Conservation (phyloP, 2,329 filamentous ascomycete genomes). For the Akanthomyces uredinophilus region DNA sequence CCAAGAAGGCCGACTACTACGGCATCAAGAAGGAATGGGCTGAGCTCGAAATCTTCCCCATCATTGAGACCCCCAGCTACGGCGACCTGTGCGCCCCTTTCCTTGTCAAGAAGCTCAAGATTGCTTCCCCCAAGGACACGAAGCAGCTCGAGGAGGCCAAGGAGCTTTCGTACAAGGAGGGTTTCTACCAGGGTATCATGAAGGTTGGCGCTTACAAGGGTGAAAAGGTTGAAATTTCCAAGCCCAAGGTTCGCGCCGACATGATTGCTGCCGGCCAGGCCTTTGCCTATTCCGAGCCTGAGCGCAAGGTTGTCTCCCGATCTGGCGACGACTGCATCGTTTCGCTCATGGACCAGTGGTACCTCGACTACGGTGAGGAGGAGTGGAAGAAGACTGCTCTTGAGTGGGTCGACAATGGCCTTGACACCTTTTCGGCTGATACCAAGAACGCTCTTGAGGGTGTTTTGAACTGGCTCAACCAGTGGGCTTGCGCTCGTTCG, state of each 20-base stretch:
- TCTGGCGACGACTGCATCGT: constrained; percentile 92
- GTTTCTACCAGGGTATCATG: constrained; percentile 93
- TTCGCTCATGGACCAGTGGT: constrained; percentile 94
- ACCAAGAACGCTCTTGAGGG: constrained; percentile 77
- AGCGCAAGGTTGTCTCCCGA: constrained; percentile 80
- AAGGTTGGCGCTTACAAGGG: constrained; percentile 83
- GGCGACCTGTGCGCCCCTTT: constrained; percentile 78
- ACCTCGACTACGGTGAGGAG: constrained; percentile 90
- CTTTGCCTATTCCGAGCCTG: constrained; percentile 90
- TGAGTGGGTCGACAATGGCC: constrained; percentile 63
- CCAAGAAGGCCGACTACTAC: constrained; percentile 95
- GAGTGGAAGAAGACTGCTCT: constrained; percentile 76
- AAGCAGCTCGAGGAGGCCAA: constrained; percentile 89
- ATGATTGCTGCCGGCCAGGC: constrained; percentile 73
- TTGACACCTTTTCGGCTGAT: constrained; percentile 77
- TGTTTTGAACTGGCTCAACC: constrained; percentile 86
- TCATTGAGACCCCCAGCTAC: constrained; percentile 84
- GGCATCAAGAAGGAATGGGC: constrained; percentile 96
- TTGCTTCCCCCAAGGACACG: constrained; percentile 90
- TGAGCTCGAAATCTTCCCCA: constrained; percentile 79
- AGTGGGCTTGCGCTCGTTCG: constrained; percentile 90
- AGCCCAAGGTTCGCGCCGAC: constrained; percentile 75
- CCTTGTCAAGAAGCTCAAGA: constrained; percentile 89
- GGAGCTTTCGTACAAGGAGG: constrained; percentile 93
- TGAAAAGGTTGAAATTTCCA: constrained; percentile 78